Evolutionary conservation across 2,329 filamentous ascomycete species (phyloP).

Genomic region (Penicillium rolfsii): DNA sequence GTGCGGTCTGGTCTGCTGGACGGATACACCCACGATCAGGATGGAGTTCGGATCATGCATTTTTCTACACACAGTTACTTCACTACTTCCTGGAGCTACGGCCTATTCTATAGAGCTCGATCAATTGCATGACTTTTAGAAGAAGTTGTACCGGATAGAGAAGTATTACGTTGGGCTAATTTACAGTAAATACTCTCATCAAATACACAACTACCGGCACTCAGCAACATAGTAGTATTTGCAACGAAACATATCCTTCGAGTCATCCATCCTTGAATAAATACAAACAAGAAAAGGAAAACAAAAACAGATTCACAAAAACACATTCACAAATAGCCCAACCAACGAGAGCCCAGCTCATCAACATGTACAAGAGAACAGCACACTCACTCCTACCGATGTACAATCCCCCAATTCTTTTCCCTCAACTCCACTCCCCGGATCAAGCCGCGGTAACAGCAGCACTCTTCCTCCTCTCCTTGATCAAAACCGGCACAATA

Average conservation of each 20-base stretch:
- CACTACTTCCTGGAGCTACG: conserved; percentile 1
- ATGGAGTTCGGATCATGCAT: conserved; percentile 1
- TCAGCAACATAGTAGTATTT: background rate
- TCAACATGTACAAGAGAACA: background rate
- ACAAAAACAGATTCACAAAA: background rate
- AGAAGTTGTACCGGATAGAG: background rate
- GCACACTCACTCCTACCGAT: background rate
- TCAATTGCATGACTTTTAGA: background rate
- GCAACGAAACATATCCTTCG: background rate
- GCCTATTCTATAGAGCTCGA: background rate
- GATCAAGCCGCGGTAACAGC: background rate
- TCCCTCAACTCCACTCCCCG: background rate
- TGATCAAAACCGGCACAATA: conserved; percentile 31
- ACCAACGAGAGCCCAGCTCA: background rate
- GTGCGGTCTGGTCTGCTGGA: conserved; percentile 13
- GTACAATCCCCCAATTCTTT: background rate
- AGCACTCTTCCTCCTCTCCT: conserved; percentile 8
- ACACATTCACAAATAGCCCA: background rate
- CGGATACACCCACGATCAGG: conserved; percentile 6
- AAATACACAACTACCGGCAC: no score
- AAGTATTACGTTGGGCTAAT: no score
- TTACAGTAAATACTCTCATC: no score
- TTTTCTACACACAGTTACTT: background rate
- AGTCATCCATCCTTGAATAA: background rate
- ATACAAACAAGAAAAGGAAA: background rate